phyloP scores from a whole-genome alignment of 2,329 filamentous ascomycete genomes.

The Alternaria triticimaculans region DNA sequence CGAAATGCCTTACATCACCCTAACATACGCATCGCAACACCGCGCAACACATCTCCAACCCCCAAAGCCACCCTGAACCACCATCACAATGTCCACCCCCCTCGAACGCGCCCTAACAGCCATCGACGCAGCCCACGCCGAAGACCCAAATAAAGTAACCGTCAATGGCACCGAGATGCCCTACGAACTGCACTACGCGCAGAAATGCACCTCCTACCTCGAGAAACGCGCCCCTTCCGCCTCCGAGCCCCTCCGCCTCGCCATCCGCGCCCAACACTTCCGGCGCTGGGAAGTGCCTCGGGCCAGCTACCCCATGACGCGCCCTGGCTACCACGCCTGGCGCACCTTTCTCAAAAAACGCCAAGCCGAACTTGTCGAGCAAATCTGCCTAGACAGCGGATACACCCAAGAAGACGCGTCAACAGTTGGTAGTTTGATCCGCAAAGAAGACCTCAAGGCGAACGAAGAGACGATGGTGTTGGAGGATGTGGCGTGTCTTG shows the following conservation, averaged over 20 bases:
- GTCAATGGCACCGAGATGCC: constrained; percentile 58
- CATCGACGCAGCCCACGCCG: constrained; percentile 76
- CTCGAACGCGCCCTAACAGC: constrained; percentile 62
- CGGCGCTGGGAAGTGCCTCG: constrained; percentile 85
- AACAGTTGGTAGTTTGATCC: constrained; percentile 73
- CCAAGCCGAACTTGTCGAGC: constrained; percentile 66
- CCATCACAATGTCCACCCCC: constrained; percentile 23
- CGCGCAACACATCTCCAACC: not conserved
- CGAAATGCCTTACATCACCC: constrained; percentile 18
- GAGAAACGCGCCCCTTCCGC: constrained; percentile 65
- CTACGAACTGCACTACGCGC: constrained; percentile 83
- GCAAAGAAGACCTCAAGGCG: constrained; percentile 75
- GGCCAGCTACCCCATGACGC: constrained; percentile 73
- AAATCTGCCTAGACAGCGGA: constrained; percentile 61
- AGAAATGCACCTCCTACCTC: constrained; percentile 79
- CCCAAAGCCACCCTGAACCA: not conserved
- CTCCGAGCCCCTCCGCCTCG: constrained; percentile 72
- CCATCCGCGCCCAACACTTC: constrained; percentile 85
- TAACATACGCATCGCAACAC: not conserved
- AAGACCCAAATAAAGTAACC: constrained; percentile 67
- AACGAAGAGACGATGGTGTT: constrained; percentile 74
- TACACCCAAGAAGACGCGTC: constrained; percentile 62
- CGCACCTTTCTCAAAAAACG: constrained; percentile 74
- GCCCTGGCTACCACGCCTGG: constrained; percentile 81
- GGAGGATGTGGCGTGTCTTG: constrained; percentile 85